Percentiles rank a stretch among this genome's conserved stretches.
Evolutionary conservation across 768 basidiomycete species (phyloP).

Genomic region (Trametes elegans): DNA sequence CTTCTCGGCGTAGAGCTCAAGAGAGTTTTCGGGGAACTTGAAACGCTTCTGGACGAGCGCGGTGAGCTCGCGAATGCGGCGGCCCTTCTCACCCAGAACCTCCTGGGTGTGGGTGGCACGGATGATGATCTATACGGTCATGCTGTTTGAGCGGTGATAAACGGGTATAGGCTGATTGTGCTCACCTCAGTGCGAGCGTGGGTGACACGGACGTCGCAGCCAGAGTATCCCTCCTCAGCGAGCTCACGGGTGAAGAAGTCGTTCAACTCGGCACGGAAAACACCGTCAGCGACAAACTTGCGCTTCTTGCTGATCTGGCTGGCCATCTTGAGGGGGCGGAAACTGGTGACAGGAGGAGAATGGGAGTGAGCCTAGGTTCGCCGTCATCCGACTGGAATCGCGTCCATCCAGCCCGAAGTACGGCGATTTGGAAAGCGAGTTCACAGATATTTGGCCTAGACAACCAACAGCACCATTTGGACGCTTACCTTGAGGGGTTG

Average conservation of each 20-base stretch:
- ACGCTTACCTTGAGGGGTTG: constrained; percentile 20
- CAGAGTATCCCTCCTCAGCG: constrained; percentile 99
- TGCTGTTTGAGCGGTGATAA: no score
- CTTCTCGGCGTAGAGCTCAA: constrained; percentile 99
- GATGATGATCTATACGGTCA: constrained; percentile 81
- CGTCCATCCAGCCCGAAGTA: constrained; percentile 16
- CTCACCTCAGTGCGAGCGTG: constrained; percentile 95
- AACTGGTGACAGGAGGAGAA: not conserved
- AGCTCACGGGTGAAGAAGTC: constrained; percentile 99
- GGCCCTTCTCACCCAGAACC: constrained; percentile 98
- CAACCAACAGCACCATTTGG: not conserved
- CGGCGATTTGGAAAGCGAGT: not conserved
- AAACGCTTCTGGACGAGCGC: constrained; percentile 98
- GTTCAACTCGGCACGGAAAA: constrained; percentile 97
- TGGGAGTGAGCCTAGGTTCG: not conserved
- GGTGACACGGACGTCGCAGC: constrained; percentile 99
- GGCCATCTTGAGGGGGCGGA: constrained; percentile 56
- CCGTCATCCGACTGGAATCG: constrained; percentile 13
- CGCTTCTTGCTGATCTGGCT: constrained; percentile 95
- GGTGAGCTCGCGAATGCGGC: constrained; percentile 98
- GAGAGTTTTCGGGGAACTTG: constrained; percentile 98
- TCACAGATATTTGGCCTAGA: not conserved
- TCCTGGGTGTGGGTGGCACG: constrained; percentile 99
- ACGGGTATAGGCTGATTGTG: not conserved
- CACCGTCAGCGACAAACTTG: constrained; percentile 98